A percentile compares a stretch with the other conserved stretches of the same genome.
phyloP scores from a whole-genome alignment of 257 asterid genomes.

The Capsicum rhomboideum region DNA sequence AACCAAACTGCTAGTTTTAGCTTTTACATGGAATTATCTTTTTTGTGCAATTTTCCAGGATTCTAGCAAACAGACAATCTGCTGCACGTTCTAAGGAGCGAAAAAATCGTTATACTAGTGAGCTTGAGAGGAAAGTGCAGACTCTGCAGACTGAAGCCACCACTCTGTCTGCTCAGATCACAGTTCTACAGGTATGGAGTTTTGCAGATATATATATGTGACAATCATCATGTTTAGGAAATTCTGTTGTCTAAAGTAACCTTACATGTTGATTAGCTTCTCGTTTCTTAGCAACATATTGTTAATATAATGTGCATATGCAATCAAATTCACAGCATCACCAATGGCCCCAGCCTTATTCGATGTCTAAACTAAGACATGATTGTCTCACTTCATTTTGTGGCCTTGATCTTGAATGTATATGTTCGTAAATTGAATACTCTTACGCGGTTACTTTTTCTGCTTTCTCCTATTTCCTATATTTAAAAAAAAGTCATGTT shows the following conservation, averaged over 20 bases:
- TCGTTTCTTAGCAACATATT: background rate
- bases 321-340: background rate
- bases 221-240: background rate
- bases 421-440: background rate
- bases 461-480: background rate
- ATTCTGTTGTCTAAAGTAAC: background rate
- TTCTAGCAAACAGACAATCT: conserved; percentile 93
- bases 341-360: background rate
- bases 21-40: background rate
- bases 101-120: conserved; percentile 67
- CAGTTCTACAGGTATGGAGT: conserved; percentile 58
- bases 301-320: too few species aligned
- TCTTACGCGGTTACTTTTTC: background rate
- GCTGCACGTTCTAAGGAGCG: conserved; percentile 97
- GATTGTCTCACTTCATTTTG: background rate
- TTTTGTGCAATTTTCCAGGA: conserved; percentile 33
- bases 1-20: background rate
- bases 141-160: conserved; percentile 93
- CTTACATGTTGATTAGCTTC: background rate
- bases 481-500: background rate
- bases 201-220: background rate
- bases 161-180: conserved; percentile 82
- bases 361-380: background rate
- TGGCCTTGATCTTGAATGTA: background rate
- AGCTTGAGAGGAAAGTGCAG: conserved; percentile 93